Percentiles rank a stretch among this genome's conserved stretches.
These are phyloP conservation scores for Penicillium sp. DNA, from an alignment of 2,329 filamentous ascomycete genomes.

Conservation along the genomic window DNA sequence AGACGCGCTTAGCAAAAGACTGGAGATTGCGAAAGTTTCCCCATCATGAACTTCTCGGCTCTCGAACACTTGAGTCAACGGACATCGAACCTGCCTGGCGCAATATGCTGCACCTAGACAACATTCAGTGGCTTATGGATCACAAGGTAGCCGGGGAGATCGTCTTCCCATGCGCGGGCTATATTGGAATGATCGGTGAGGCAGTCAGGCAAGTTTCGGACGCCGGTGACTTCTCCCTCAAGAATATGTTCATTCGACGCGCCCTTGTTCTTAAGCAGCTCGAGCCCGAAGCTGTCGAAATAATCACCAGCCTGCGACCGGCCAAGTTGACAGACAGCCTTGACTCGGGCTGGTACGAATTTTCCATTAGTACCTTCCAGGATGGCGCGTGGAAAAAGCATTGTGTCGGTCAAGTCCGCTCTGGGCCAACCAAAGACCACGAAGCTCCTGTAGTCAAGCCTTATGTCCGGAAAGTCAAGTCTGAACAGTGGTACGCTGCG, in stretches of 20 bases:
- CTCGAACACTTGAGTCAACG: not conserved
- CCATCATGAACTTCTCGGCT: slow-evolving; percentile 25
- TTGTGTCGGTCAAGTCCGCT: too few species aligned
- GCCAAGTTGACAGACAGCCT: slow-evolving; percentile 4
- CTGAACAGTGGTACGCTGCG: too few species aligned
- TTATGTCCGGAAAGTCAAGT: too few species aligned
- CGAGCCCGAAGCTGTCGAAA: slow-evolving; percentile 15
- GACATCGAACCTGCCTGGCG: slow-evolving; percentile 32
- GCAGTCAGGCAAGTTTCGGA: too few species aligned
- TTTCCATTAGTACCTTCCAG: too few species aligned
- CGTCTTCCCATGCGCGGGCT: slow-evolving; percentile 36
- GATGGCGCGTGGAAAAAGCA: too few species aligned
- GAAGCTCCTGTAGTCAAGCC: too few species aligned
- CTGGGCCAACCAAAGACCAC: too few species aligned
- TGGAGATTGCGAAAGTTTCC: slow-evolving; percentile 14
- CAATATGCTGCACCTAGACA: slow-evolving; percentile 29
- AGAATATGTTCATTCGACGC: too few species aligned
- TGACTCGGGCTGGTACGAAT: slow-evolving; percentile 14
- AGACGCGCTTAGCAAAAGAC: slow-evolving; percentile 21
- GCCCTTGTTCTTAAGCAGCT: too few species aligned
- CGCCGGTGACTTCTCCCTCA: too few species aligned
- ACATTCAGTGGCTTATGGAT: slow-evolving; percentile 36
- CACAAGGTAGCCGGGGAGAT: slow-evolving; percentile 29
- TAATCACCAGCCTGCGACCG: slow-evolving; percentile 19
- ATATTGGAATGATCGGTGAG: slow-evolving; percentile 36